Evolutionary conservation across 495 filamentous ascomycete genomes (phyloP), one percentile per base, ranked within the genome.

Genomic region (Trichoderma asperelloides): DNA sequence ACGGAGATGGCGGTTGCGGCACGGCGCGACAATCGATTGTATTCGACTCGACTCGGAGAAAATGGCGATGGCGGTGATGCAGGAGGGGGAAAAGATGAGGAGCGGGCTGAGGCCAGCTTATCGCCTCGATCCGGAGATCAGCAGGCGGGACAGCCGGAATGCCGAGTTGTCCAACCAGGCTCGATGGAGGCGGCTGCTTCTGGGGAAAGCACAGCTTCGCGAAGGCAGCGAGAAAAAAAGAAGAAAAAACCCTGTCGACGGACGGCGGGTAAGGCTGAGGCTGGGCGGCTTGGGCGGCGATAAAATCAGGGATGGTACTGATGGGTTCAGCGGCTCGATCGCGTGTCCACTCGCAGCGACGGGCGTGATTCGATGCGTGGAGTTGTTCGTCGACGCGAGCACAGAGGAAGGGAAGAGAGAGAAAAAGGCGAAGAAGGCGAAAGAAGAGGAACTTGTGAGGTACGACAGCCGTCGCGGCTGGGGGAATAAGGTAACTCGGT

Each of bases 11-110:
- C 28, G 3, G 21, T 0, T 30, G 18, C 3, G 18, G 49, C 49
- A n/a, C 49, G 49, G 49, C 49, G 49, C 49, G 49, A 55, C 49
- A 55, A 60, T 68, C 62, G 66, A 60, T 70, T 23, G 28, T 6
- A 23, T 49, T 23, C 39, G n/a, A 51, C 18, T 9, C 21, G 18
- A 9, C 23, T 3, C 47, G 43, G 18, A 47, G 43, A 51, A n/a
- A n/a, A 25, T n/a, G 33, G 13, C 43, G 43, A 47, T 47, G 43
- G n/a, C 9, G 43, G 43, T 47, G 43, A n/a, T 47, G 43, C n/a
- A n/a, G n/a, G n/a, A n/a, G 43, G 6, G 2, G 43, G 16, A n/a
- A 25, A 55, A 11, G 49, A 23, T 25, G 6, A 21, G 18, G 25
- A 21, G 49, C 49, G 49, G 49, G 8, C 25, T 25, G 49, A 55